These are phyloP conservation scores for Agaricus blazei DNA, from an alignment of 768 basidiomycete species.

Conservation along the genomic window DNA sequence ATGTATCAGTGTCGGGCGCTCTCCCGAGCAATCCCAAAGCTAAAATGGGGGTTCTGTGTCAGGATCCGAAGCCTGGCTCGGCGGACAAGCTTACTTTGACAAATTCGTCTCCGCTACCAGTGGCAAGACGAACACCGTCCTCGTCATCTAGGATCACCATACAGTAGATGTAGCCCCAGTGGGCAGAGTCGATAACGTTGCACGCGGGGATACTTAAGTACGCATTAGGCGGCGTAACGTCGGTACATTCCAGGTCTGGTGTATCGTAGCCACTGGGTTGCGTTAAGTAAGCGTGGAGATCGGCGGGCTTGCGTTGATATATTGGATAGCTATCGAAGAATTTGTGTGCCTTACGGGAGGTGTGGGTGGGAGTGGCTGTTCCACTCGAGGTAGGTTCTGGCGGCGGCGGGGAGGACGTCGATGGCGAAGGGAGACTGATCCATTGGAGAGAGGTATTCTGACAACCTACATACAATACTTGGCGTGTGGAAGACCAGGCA, in stretches of 20 bases:
- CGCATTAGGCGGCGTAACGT: conserved; percentile 26
- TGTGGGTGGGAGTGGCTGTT: conserved; percentile 28
- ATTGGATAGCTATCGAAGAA: conserved; percentile 91
- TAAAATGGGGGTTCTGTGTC: conserved; percentile 19
- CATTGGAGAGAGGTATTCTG: conserved; percentile 93
- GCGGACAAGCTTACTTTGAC: conserved; percentile 58
- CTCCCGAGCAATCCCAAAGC: conserved; percentile 63
- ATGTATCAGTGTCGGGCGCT: conserved; percentile 42
- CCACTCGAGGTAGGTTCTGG: conserved; percentile 24
- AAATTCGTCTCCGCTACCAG: conserved; percentile 87
- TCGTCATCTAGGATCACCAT: conserved; percentile 40
- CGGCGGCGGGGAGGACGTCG: conserved; percentile 15
- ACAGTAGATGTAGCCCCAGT: conserved; percentile 93
- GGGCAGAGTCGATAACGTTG: conserved; percentile 84
- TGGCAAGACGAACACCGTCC: conserved; percentile 50
- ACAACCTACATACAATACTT: conserved; percentile 81
- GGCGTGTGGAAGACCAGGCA: conserved; percentile 63
- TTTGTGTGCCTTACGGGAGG: conserved; percentile 62
- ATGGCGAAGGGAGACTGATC: conserved; percentile 50
- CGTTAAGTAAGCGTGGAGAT: conserved; percentile 49
- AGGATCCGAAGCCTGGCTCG: neutral
- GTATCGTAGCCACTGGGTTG: conserved; percentile 22
- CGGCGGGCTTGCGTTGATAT: conserved; percentile 61
- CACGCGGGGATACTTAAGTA: conserved; percentile 53
- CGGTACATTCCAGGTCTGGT: conserved; percentile 26